These are phyloP conservation scores for Adansonia madagascariensis DNA, from an alignment of 441 rosid genomes.

Conservation along the genomic window DNA sequence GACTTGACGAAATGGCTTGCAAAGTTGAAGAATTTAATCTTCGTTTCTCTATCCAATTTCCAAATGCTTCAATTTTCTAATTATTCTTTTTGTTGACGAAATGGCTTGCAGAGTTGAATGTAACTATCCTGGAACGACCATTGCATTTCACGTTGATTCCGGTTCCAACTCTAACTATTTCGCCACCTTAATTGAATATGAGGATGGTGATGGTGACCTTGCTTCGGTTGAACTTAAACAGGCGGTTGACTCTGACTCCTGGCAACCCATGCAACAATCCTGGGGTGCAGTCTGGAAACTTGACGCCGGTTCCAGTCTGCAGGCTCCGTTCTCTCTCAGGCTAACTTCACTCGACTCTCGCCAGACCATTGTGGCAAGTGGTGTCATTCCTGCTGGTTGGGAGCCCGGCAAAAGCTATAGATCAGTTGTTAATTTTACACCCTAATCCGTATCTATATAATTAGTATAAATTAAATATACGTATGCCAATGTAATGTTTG, in stretches of 20 bases:
- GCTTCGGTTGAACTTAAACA: conserved; percentile 50
- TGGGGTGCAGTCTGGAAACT: conserved; percentile 82
- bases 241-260: conserved; percentile 46
- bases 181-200: conserved; percentile 56
- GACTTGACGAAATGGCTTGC: neutral
- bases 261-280: conserved; percentile 61
- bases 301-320: conserved; percentile 49
- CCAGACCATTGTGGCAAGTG: conserved; percentile 44
- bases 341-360: conserved; percentile 53
- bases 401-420: conserved; percentile 54
- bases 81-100: neutral
- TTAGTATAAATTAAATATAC: neutral
- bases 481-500: neutral
- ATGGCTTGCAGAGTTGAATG: conserved; percentile 56
- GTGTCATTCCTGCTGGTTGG: conserved; percentile 71
- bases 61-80: neutral
- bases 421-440: conserved; percentile 55
- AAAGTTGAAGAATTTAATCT: neutral
- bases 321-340: conserved; percentile 61
- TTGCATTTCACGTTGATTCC: conserved; percentile 53
- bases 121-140: conserved; percentile 49
- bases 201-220: conserved; percentile 59
- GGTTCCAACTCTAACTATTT: conserved; percentile 63
- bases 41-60: neutral
- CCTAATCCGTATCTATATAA: neutral